Base-by-base conservation (phyloP, 257 asterid species). In the Marsdenia floribunda region DNA sequence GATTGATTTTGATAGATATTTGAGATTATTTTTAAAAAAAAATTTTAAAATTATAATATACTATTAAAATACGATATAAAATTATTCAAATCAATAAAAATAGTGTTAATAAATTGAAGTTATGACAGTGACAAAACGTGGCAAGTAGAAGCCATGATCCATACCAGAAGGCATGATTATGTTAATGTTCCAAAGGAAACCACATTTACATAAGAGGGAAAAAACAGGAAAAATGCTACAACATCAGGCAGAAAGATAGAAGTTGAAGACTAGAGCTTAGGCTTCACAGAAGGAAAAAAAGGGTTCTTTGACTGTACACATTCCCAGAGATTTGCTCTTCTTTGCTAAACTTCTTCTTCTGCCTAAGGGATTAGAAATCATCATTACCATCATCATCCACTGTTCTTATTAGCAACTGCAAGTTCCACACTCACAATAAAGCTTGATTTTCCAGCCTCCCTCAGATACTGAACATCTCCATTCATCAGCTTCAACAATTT, bases 401-500 rank as follows among this genome's bases (percentile, higher is more conserved):
- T 52, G 71, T 83, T 68, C 75, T 79, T 82, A 37, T 71, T 86
- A 42, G 96, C 87, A 64, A 91, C 88, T 35, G 97, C 99, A 18
- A 95, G 92, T 75, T 95, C 97, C 3, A 88, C 87, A 3, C 87
- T 71, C 65, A 95, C 75, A 75, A 92, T 95, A 83, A 95, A 95
- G n/a, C 96, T 87, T n/a, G 98, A 89, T 64, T 84, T 68, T 8
- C 90, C 91, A 0, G 96, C 96, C 84, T 89, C 98, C 84, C 93
- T 89, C 61, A 90, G 90, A 81, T 95, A 92, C 87, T 90, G 96
- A 75, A 95, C 93, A 42, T 95, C 99, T 61, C 99, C 99, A 53
- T 92, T 95, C 99, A 95, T 95, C 21, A 90, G 93, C 87, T 90
- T 95, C 87, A 92, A 91, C 76, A 95, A 83, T 73, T 92, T 95